Evolutionary conservation across 352 stramenopile species (phyloP).

Genomic region (Phytopythium ostracodes): DNA sequence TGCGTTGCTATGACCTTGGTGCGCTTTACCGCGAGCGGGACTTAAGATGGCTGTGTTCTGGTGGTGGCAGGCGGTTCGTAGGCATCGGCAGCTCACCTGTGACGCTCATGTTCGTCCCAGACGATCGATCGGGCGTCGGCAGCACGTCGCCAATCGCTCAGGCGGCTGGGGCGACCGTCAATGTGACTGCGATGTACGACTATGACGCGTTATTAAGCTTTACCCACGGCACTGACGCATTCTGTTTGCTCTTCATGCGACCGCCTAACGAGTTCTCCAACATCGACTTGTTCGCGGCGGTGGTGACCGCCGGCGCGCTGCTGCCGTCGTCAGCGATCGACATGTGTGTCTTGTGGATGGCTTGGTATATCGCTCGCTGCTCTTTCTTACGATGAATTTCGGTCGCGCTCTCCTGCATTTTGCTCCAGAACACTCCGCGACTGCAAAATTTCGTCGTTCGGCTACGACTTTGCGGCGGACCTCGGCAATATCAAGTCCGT

Average conservation of each 20-base stretch:
- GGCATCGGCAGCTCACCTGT: constrained; percentile 14
- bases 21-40: not conserved
- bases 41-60: constrained; percentile 3
- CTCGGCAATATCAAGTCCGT: constrained; percentile 21
- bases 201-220: not conserved
- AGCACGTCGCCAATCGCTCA: constrained; percentile 15
- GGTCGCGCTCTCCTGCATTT: not conserved
- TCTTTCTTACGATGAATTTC: too few species aligned
- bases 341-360: constrained; percentile 10
- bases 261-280: constrained; percentile 14
- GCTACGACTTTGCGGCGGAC: constrained; percentile 23
- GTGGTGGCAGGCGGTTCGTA: constrained; percentile 17
- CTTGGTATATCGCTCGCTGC: not conserved
- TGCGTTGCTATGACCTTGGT: constrained; percentile 9
- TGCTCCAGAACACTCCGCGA: constrained; percentile 29
- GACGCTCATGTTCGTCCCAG: constrained; percentile 19
- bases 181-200: constrained; percentile 16
- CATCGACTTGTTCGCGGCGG: constrained; percentile 22
- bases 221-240: not conserved
- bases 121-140: constrained; percentile 17
- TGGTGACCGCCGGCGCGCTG: constrained; percentile 12
- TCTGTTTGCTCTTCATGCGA: not conserved
- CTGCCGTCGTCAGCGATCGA: constrained; percentile 16
- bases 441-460: constrained; percentile 38
- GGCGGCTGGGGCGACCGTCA: constrained; percentile 10